Base-by-base conservation (phyloP, 331 rosid genomes). In the Quercus lobata region DNA sequence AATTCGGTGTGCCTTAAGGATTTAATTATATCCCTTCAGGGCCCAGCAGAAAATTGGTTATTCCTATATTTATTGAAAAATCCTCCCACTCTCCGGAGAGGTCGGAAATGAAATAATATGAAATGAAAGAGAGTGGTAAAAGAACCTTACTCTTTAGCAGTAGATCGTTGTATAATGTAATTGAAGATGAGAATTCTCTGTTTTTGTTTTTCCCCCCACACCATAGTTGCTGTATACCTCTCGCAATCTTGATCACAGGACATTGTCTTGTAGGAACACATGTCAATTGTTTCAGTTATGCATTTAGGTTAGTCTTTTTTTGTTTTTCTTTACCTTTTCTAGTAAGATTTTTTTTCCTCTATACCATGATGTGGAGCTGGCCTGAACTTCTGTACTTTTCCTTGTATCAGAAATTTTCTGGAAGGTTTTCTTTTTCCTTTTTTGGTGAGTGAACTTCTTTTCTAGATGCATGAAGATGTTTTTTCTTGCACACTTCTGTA, bases 1-100 rank as follows among this genome's bases (percentile, higher is more conserved):
- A 86, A 73, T 96, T 93, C 25, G 93, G 97, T 72, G 69, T 58
- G 72, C 78, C 86, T 41, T 94, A 89, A 93, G 57, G 18, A 68
- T 27, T 25, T 35, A 6, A 34, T 34, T 61, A n/a, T 32, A 17
- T 49, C 65, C n/a, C 41, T 25, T 57, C 25, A n/a, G 34, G 60
- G 44, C 66, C 11, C 41, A 18, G 56, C 6, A 5, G 69, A 58
- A 71, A 63, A 34, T 71, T 60, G 68, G n/a, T 44, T 14, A 11
- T 16, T 21, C 57, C 17, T 22, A 44, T 57, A 76, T 52, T 76
- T 25, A 29, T 76, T 2, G 60, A 21, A 61, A n/a, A 53, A 9
- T 37, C 58, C 63, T 18, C 72, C 60, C 57, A 1, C 58, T 19
- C 71, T 18, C 32, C 11, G 6, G 57, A 55, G 69, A 53, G 8